Evolutionary conservation across 805 yeast genomes (phyloP).

Genomic region (Monosporozyma servazzii): DNA sequence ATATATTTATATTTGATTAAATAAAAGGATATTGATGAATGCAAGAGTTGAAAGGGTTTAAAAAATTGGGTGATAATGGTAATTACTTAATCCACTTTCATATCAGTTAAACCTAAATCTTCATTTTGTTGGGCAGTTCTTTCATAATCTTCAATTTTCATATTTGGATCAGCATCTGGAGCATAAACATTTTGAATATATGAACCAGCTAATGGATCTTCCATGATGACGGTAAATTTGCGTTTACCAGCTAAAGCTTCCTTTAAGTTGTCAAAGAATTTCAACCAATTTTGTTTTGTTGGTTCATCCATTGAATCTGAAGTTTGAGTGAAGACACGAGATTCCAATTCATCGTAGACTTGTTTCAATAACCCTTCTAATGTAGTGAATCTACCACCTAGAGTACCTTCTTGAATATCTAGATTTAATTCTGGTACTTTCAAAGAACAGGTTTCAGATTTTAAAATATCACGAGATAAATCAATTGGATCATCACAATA

Average conservation of each 20-base stretch:
- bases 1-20: neutral
- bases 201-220: conserved; percentile 91
- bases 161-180: conserved; percentile 95
- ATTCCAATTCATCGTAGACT: conserved; percentile 80
- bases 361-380: conserved; percentile 86
- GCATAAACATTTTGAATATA: conserved; percentile 98
- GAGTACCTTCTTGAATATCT: conserved; percentile 90
- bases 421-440: conserved; percentile 77
- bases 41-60: neutral
- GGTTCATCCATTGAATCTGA: conserved; percentile 85
- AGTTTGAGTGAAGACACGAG: conserved; percentile 74
- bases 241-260: conserved; percentile 74
- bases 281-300: conserved; percentile 73
- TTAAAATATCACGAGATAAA: conserved; percentile 85
- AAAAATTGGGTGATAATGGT: neutral
- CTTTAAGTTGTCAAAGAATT: conserved; percentile 64
- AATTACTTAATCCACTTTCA: conserved; percentile 24
- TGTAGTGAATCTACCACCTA: conserved; percentile 97
- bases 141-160: conserved; percentile 82
- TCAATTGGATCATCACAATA: conserved; percentile 76
- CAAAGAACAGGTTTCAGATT: conserved; percentile 88
- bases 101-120: conserved; percentile 65
- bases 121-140: conserved; percentile 87
- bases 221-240: conserved; percentile 79
- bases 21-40: neutral